A percentile compares a stretch with the other conserved stretches of the same genome.
These are phyloP conservation scores for Sugiyamaella pinicola DNA, from an alignment of 1,139 yeast genomes.

Conservation along the genomic window DNA sequence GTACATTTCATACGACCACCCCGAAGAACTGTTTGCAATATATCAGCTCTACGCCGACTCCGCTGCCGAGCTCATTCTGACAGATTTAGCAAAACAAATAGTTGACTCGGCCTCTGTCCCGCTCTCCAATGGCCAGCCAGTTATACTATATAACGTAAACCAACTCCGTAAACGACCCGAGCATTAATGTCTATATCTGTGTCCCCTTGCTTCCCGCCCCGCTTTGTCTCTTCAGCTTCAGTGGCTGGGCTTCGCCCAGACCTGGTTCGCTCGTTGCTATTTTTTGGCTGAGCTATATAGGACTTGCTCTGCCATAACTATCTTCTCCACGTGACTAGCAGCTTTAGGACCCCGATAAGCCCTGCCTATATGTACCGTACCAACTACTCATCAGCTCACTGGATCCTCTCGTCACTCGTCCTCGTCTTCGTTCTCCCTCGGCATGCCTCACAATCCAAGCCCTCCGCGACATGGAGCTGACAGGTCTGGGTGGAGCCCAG, in stretches of 20 bases:
- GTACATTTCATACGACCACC: constrained; percentile 53
- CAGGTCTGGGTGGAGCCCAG: too few relatives aligned
- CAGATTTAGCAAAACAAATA: constrained; percentile 34
- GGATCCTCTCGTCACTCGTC: too few relatives aligned
- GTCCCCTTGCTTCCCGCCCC: too few relatives aligned
- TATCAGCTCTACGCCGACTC: constrained; percentile 41
- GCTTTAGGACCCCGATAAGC: too few relatives aligned
- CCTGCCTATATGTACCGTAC: too few relatives aligned
- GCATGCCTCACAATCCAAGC: too few relatives aligned
- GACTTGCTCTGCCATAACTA: too few relatives aligned
- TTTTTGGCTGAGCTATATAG: too few relatives aligned
- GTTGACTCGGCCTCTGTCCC: constrained; percentile 33
- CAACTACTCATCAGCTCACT: too few relatives aligned
- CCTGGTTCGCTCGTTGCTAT: neutral
- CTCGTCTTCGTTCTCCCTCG: too few relatives aligned
- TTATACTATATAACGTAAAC: constrained; percentile 65
- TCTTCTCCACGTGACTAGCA: too few relatives aligned
- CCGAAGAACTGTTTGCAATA: constrained; percentile 39
- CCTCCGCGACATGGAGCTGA: too few relatives aligned
- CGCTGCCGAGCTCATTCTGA: constrained; percentile 13
- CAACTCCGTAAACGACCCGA: constrained; percentile 83
- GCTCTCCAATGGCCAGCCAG: constrained; percentile 48
- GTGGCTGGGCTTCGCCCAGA: constrained; percentile 11
- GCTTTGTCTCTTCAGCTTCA: neutral
- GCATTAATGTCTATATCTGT: constrained; percentile 46